A percentile compares a stretch with the other conserved stretches of the same genome.
phyloP scores from a whole-genome alignment of 2,329 filamentous ascomycete genomes.

The Aureobasidium leucospermi region DNA sequence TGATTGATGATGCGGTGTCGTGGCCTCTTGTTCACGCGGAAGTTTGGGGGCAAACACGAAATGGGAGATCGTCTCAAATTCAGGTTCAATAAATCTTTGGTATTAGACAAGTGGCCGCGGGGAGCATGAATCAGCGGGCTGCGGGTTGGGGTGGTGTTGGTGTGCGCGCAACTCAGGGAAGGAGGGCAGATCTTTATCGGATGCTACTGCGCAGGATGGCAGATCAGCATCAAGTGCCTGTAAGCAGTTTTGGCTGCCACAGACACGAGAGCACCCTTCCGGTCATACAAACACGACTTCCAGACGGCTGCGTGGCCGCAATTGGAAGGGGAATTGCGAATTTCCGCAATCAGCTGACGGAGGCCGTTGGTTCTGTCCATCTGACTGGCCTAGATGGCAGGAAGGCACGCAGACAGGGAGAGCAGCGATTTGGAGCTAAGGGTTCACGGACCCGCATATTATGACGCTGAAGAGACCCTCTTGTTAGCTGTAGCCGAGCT shows the following conservation, averaged over 20 bases:
- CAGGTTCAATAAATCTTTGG: background rate
- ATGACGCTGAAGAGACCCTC: constrained; percentile 1
- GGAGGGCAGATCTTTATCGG: constrained; percentile 6
- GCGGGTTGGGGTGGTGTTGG: constrained; percentile 4
- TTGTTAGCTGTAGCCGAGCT: background rate
- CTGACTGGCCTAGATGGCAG: background rate
- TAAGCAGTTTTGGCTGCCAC: background rate
- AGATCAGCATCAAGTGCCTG: background rate
- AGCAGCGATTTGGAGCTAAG: background rate
- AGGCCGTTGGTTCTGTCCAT: constrained; percentile 1
- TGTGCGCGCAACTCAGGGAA: background rate
- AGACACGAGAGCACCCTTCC: background rate
- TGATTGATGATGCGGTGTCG: background rate
- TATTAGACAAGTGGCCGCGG: background rate
- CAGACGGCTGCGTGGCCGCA: background rate
- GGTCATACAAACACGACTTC: background rate
- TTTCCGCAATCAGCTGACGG: background rate
- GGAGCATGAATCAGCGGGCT: constrained; percentile 3
- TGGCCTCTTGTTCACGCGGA: constrained; percentile 4
- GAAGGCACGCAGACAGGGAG: background rate
- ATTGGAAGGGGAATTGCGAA: background rate
- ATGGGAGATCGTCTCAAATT: background rate
- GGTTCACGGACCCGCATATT: constrained; percentile 2
- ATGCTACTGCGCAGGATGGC: background rate
- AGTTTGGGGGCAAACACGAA: background rate